phyloP scores from a whole-genome alignment of 1,284 basidiomycete species.

The Xerocomus minutiporus region DNA sequence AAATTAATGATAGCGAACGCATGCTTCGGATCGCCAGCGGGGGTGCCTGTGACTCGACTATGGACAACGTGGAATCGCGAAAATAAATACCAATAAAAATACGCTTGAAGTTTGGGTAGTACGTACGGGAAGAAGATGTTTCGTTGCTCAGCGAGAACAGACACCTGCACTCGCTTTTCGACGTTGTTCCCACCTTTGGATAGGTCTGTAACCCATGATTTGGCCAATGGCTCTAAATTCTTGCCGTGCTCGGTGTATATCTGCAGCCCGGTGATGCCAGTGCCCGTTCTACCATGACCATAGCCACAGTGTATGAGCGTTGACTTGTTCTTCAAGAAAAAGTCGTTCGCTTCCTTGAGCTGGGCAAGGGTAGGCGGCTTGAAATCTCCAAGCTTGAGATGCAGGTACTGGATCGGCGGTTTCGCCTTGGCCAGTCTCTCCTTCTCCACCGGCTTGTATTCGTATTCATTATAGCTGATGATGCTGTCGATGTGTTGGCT shows the following conservation, averaged over 20 bases:
- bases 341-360: conserved; percentile 8
- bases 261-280: conserved; percentile 12
- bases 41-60: conserved; percentile 5
- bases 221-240: too few species aligned
- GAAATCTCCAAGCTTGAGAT: conserved; percentile 14
- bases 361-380: conserved; percentile 9
- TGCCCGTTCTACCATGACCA: conserved; percentile 13
- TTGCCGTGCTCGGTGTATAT: background rate
- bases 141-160: conserved; percentile 4
- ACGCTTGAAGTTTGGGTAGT: too few species aligned
- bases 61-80: background rate
- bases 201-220: too few species aligned
- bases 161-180: too few species aligned
- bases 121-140: background rate
- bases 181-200: too few species aligned
- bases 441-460: too few species aligned
- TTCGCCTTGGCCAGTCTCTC: background rate
- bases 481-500: background rate
- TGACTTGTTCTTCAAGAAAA: conserved; percentile 10
- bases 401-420: conserved; percentile 11
- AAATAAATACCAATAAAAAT: background rate
- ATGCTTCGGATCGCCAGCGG: background rate
- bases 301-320: conserved; percentile 14
- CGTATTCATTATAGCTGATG: too few species aligned
- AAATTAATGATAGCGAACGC: conserved; percentile 8